Base-by-base conservation (phyloP, 495 filamentous ascomycete species). In the Aspergillus ostianus region DNA sequence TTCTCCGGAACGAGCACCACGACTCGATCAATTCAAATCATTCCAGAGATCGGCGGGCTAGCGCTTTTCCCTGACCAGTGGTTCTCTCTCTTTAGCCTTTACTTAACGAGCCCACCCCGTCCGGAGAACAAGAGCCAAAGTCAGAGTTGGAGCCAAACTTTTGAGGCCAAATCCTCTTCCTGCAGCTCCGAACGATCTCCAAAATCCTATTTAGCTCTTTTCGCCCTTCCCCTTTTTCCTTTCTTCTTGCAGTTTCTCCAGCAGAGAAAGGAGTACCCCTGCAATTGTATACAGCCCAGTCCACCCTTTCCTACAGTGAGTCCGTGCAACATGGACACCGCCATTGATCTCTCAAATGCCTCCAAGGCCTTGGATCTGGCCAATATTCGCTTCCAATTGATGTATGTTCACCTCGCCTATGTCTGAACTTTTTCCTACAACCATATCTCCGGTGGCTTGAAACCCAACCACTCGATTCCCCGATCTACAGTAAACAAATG, bases 371-470 rank as follows among this genome's bases (percentile, higher is more conserved):
- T 98, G 64, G 92, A 97, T 65, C 82, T 98, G 41, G 80, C 87
- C 47, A 93, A 93, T 69, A 98, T 98, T 73, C 90, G 94, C 60
- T 96, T 90, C 77, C 93, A 98, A 73, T 75, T 98, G 55, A 96
- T 98, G 93, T 96, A 74, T 76, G 87, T 67, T 17, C 19, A 12
- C 55, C 15, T 48, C 18, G 1, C 30, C 30, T 12, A 4, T 6
- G 30, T 12, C 8, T 12, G 30, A 54, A 10, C 13, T 15, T 2
- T 32, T 6, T 30, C 6, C 19, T 21, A 44, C 51, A 19, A 44
- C n/a, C 51, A 36, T 20, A 53, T 19, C 8, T 4, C 6, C 50
- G 17, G 50, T 52, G 50, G 21, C 51, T 41, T 41, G 36, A 41
- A 41, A 41, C 36, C 36, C 36, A 1, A 41, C 36, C 36, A 41